Evolutionary conservation across 805 yeast genomes (phyloP), one percentile per base, ranked within the genome.

Genomic region (Schwanniomyces polymorphus): DNA sequence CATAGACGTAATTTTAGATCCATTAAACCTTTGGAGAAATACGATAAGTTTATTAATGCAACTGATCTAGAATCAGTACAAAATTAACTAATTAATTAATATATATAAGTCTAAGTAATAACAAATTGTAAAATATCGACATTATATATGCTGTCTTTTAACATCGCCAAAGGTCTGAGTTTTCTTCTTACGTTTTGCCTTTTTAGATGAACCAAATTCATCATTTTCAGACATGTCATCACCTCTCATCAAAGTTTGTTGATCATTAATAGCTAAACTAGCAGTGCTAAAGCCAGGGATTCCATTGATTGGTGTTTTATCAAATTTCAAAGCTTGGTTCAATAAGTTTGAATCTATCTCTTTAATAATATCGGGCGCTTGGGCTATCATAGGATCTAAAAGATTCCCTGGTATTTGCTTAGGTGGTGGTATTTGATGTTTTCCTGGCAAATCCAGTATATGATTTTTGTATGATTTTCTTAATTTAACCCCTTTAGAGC

Each of bases 391-490:
- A 0, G 78, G 78, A 48, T 73, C 76, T 38, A 73, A 51, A 25
- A 73, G 50, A 21, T 64, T 67, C 16, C 60, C 63, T 7, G 71
- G 70, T 17, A 73, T 49, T 3, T 72, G 72, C 44, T 65, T 69
- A 17, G 54, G 45, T 0, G 63, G 75, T n/a, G 88, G 87, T 35
- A 86, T 82, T 31, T 74, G 74, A 54, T 84, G 88, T 59, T 84
- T 85, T 2, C 91, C 97, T 0, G 97, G 88, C 26, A 94, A 71
- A 55, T 91, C 97, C 33, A 79, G 75, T 11, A 94, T 86, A 63
- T 92, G 98, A 53, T 91, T 91, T 65, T 94, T 94, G 69, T 94
- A 94, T 0, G 97, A 90, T 67, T 94, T 94, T 57, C 99, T 79
- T 46, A 94, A 78, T 68, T 94, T 94, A 33, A 91, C 91, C 45